Evolutionary conservation across 495 filamentous ascomycete genomes (phyloP).

Genomic region (Glutinoglossum americanum): DNA sequence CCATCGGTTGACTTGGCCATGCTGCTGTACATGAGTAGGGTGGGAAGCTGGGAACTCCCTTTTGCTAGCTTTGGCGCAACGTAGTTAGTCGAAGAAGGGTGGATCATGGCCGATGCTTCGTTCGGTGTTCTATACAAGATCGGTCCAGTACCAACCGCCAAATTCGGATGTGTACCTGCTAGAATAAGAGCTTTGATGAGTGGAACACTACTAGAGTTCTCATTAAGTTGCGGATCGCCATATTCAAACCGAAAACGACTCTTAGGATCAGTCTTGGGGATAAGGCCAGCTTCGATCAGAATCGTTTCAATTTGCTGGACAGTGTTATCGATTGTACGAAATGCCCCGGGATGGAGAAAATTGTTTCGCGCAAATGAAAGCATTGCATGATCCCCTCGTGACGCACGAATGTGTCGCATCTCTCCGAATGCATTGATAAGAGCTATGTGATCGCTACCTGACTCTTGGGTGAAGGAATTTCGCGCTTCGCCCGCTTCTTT

Average conservation of each 20-base stretch:
- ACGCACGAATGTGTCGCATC: conserved; percentile 14
- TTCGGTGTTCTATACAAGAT: conserved; percentile 16
- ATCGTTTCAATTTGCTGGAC: conserved; percentile 24
- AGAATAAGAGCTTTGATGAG: conserved; percentile 29
- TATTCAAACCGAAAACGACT: conserved; percentile 16
- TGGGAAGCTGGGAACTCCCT: conserved; percentile 4
- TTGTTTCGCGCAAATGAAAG: conserved; percentile 16
- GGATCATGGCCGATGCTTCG: conserved; percentile 23
- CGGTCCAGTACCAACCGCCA: conserved; percentile 20
- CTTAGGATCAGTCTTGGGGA: conserved; percentile 16
- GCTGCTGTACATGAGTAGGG: conserved; percentile 18
- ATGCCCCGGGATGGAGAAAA: conserved; percentile 21
- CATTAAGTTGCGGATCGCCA: conserved; percentile 25
- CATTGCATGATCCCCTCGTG: conserved; percentile 14
- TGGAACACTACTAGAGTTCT: conserved; percentile 23
- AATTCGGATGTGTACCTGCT: conserved; percentile 27
- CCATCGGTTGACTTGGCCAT: conserved; percentile 23
- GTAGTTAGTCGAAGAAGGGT: conserved; percentile 23
- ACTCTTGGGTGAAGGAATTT: conserved; percentile 19
- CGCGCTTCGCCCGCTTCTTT: conserved; percentile 15
- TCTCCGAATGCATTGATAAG: conserved; percentile 28
- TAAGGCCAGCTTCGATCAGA: conserved; percentile 21
- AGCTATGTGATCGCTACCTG: conserved; percentile 30
- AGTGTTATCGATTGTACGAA: conserved; percentile 21
- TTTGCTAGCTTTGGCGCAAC: conserved; percentile 6